Percentiles rank a stretch among this genome's conserved stretches.
Conservation (phyloP, 2,329 filamentous ascomycete genomes). For the Pyrenophora teres region DNA sequence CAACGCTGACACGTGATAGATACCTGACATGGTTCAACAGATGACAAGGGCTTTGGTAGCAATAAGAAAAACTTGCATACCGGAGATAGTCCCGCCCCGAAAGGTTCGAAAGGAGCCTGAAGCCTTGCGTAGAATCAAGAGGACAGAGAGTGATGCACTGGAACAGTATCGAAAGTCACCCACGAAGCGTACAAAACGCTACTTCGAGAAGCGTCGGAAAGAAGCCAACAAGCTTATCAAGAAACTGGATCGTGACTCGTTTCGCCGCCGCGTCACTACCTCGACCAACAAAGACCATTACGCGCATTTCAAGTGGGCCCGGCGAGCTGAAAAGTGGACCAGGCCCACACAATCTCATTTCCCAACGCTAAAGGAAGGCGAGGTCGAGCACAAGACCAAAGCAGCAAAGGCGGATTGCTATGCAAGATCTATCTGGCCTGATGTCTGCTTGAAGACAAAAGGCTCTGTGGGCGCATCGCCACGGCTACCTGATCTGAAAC, state of each 20-base stretch:
- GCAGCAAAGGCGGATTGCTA: background rate
- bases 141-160: too few species aligned
- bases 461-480: background rate
- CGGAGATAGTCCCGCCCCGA: too few species aligned
- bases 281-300: background rate
- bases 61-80: too few species aligned
- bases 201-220: background rate
- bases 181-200: too few species aligned
- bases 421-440: background rate
- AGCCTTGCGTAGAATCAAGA: too few species aligned
- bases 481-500: too few species aligned
- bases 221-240: background rate
- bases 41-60: too few species aligned
- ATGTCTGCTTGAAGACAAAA: background rate
- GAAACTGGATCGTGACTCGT: background rate
- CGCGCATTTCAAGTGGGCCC: background rate
- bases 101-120: too few species aligned
- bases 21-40: too few species aligned
- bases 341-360: background rate
- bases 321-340: background rate
- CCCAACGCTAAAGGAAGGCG: background rate
- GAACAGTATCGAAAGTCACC: too few species aligned
- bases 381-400: background rate
- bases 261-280: background rate
- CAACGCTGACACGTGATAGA: too few species aligned